These are phyloP conservation scores for Orbilia quercus DNA, from an alignment of 2,329 filamentous ascomycete species.

Conservation along the genomic window DNA sequence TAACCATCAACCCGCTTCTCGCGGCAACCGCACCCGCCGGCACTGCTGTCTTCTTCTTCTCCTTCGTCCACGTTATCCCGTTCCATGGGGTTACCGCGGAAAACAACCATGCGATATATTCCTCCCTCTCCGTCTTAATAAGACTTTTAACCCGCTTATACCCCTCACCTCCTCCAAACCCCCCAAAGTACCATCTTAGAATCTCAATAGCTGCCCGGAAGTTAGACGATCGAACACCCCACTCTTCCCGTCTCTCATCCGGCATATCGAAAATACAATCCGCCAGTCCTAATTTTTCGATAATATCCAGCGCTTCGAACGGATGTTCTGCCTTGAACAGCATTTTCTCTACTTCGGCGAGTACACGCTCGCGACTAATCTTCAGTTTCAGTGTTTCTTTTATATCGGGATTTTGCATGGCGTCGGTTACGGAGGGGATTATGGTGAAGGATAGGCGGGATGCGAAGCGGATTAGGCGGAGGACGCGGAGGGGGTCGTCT, in stretches of 20 bases:
- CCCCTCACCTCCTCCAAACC: conserved; percentile 63
- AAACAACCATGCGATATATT: conserved; percentile 81
- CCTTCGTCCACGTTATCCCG: conserved; percentile 64
- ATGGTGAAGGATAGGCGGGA: conserved; percentile 84
- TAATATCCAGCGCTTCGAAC: conserved; percentile 55
- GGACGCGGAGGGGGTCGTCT: conserved; percentile 88
- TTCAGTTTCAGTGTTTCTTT: conserved; percentile 79
- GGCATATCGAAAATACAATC: conserved; percentile 52
- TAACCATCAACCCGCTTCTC: conserved; percentile 80
- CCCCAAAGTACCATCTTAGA: conserved; percentile 68
- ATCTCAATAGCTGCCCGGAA: conserved; percentile 75
- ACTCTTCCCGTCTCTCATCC: conserved; percentile 31
- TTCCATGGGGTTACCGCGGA: conserved; percentile 80
- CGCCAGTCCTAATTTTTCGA: conserved; percentile 37
- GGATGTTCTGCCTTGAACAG: conserved; percentile 68
- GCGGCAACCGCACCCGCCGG: conserved; percentile 74
- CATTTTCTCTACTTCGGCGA: conserved; percentile 91
- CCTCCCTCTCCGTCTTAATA: conserved; percentile 72
- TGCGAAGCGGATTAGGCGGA: conserved; percentile 89
- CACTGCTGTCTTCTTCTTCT: conserved; percentile 63
- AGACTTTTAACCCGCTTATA: conserved; percentile 67
- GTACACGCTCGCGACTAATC: conserved; percentile 90
- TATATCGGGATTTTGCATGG: conserved; percentile 84
- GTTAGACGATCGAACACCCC: conserved; percentile 63
- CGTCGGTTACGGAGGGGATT: conserved; percentile 73